Conservation (phyloP, 768 basidiomycete genomes). For the Krasilnikovozyma curviuscula region DNA sequence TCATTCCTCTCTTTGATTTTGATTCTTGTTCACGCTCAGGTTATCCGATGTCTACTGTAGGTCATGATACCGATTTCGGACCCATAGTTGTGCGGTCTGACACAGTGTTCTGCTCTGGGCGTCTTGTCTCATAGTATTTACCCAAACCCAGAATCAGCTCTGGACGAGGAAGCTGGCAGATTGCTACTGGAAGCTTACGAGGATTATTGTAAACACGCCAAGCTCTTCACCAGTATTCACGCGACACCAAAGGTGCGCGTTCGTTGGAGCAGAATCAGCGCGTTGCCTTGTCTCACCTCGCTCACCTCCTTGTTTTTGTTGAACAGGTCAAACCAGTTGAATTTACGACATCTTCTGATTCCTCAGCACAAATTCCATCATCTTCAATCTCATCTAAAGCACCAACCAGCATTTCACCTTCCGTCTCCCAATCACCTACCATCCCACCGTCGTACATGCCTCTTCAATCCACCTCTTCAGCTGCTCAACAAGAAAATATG, state of each 20-base stretch:
- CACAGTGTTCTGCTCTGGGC: too few species aligned
- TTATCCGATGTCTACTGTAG: constrained; percentile 86
- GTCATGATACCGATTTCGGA: too few species aligned
- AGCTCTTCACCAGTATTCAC: constrained; percentile 75
- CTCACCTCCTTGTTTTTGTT: neutral
- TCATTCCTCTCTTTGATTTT: constrained; percentile 1
- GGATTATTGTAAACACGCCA: constrained; percentile 52
- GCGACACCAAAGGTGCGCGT: constrained; percentile 51
- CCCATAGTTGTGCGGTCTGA: too few species aligned
- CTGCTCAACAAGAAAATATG: constrained; percentile 1
- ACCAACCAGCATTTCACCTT: neutral
- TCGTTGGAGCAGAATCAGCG: too few species aligned
- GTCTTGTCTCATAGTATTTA: too few species aligned
- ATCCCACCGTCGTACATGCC: neutral
- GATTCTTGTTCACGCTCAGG: constrained; percentile 23
- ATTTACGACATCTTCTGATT: neutral
- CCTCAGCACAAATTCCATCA: constrained; percentile 1
- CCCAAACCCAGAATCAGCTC: constrained; percentile 86
- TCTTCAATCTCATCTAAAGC: neutral
- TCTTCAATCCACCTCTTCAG: neutral
- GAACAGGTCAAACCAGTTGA: neutral
- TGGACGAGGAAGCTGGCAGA: constrained; percentile 92
- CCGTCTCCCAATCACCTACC: neutral
- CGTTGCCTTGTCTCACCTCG: too few species aligned
- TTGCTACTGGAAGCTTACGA: constrained; percentile 69